Conservation (phyloP, 2,329 filamentous ascomycete species). For the Fusarium torreyae region DNA sequence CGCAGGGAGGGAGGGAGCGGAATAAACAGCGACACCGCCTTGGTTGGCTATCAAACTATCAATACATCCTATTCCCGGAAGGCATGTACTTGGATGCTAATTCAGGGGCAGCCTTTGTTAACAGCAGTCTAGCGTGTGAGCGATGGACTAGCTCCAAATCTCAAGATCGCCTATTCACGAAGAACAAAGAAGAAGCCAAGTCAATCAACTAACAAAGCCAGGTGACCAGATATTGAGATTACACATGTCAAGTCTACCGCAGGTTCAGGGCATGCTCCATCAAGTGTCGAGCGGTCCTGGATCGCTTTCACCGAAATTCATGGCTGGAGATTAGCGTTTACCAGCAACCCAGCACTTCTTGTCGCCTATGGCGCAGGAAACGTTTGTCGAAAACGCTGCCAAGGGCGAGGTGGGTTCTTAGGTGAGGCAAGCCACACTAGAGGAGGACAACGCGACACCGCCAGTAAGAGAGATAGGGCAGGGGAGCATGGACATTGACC, state of each 20-base stretch:
- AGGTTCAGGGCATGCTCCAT: conserved; percentile 38
- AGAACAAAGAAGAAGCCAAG: conserved; percentile 37
- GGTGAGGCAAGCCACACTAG: conserved; percentile 50
- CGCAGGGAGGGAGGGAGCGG: conserved; percentile 32
- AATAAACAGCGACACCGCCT: conserved; percentile 29
- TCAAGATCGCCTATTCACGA: conserved; percentile 8
- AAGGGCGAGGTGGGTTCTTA: conserved; percentile 41
- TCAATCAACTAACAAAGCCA: conserved; percentile 24
- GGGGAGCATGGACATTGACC: conserved; percentile 38
- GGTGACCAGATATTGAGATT: conserved; percentile 43
- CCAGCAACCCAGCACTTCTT: conserved; percentile 27
- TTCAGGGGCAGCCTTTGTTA: conserved; percentile 31
- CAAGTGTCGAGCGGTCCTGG: conserved; percentile 26
- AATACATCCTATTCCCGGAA: conserved; percentile 7
- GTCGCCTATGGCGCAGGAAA: conserved; percentile 36
- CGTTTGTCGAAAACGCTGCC: conserved; percentile 33
- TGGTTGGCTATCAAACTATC: conserved; percentile 14
- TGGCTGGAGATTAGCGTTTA: conserved; percentile 46
- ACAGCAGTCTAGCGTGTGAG: conserved; percentile 27
- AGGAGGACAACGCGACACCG: conserved; percentile 41
- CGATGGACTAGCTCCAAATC: conserved; percentile 30
- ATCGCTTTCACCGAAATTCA: conserved; percentile 50
- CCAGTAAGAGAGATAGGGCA: conserved; percentile 35
- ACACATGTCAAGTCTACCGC: conserved; percentile 28
- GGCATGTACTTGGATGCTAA: conserved; percentile 6